Percentiles rank a stretch among this genome's conserved stretches.
phyloP scores from a whole-genome alignment of 345 rosid genomes.

The Aegle marmelos region DNA sequence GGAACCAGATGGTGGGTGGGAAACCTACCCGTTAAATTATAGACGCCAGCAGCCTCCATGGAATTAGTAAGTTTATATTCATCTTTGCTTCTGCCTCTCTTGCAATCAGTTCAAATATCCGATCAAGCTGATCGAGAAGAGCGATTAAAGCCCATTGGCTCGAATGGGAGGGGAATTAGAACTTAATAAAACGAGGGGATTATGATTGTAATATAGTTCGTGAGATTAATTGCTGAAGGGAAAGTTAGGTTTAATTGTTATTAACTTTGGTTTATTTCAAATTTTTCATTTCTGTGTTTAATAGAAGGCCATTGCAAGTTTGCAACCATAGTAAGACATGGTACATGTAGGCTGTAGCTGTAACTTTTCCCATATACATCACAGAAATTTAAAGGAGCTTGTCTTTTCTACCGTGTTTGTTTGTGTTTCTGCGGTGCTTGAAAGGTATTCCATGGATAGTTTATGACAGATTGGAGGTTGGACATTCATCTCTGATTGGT shows the following conservation, averaged over 20 bases:
- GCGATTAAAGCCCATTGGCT: conserved; percentile 32
- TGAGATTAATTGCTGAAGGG: conserved; percentile 44
- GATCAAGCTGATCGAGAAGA: conserved; percentile 20
- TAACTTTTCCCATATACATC: conserved; percentile 37
- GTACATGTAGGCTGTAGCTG: conserved; percentile 44
- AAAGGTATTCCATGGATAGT: neutral
- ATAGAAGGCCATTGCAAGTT: conserved; percentile 33
- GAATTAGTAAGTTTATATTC: conserved; percentile 41
- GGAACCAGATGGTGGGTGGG: conserved; percentile 86
- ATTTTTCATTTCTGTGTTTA: conserved; percentile 25
- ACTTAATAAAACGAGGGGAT: conserved; percentile 44
- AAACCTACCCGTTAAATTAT: conserved; percentile 33
- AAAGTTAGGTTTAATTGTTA: conserved; percentile 34
- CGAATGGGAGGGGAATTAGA: conserved; percentile 23
- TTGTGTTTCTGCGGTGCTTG: neutral
- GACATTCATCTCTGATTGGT: too few species aligned
- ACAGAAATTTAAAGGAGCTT: conserved; percentile 30
- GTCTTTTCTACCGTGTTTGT: neutral
- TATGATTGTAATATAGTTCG: conserved; percentile 37
- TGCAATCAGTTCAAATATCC: conserved; percentile 17
- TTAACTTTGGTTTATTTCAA: conserved; percentile 24
- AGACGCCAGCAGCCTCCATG: conserved; percentile 69
- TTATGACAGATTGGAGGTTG: too few species aligned
- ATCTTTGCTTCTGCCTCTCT: conserved; percentile 10
- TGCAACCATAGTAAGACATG: conserved; percentile 35